These are phyloP conservation scores for Debaryomyces sp. DNA, from an alignment of 1,139 yeast species.

Conservation along the genomic window DNA sequence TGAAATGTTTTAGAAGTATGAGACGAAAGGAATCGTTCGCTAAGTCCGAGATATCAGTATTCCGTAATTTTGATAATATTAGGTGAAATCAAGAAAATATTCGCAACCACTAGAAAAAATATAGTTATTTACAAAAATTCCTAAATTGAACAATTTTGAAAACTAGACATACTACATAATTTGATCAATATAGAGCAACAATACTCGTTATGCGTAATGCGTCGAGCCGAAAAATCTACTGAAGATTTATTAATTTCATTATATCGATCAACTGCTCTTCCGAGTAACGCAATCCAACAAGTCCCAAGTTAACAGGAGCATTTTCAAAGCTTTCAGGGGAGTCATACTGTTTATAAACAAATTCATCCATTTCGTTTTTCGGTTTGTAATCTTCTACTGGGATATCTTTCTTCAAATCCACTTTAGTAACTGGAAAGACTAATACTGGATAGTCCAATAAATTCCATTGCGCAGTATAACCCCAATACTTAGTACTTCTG, in stretches of 20 bases:
- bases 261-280: constrained; percentile 57
- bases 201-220: neutral
- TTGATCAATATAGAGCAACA: neutral
- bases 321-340: constrained; percentile 44
- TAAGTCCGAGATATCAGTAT: neutral
- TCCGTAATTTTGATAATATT: neutral
- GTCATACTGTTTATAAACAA: constrained; percentile 17
- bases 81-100: neutral
- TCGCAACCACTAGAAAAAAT: neutral
- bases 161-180: neutral
- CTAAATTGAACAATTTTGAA: neutral
- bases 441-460: constrained; percentile 25
- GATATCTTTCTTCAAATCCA: constrained; percentile 10
- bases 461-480: constrained; percentile 26
- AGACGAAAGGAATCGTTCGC: neutral
- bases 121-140: no score
- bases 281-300: constrained; percentile 52
- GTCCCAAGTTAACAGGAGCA: constrained; percentile 57
- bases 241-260: neutral
- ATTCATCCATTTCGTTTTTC: constrained; percentile 9
- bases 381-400: constrained; percentile 5
- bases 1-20: neutral
- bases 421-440: constrained; percentile 23
- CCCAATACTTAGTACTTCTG: constrained; percentile 24
- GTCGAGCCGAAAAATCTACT: neutral